These are phyloP conservation scores for Sambucus nigra DNA, from an alignment of 129 eudicot species.

Conservation along the genomic window DNA sequence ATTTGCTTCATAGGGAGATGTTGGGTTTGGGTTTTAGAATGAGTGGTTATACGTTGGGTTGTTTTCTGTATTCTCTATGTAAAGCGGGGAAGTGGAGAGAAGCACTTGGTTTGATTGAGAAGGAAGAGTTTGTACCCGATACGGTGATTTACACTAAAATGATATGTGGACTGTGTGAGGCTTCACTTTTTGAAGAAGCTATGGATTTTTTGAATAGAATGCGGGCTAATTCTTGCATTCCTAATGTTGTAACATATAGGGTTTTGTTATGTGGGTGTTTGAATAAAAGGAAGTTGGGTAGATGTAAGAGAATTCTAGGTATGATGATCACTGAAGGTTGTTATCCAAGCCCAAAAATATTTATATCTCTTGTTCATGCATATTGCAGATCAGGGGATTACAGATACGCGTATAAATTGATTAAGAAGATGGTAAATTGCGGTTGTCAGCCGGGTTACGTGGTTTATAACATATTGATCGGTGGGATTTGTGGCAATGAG, in stretches of 20 bases:
- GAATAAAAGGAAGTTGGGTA: constrained; percentile 66
- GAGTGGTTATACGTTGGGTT: constrained; percentile 55
- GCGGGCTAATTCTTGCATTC: constrained; percentile 60
- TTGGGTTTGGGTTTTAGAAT: constrained; percentile 33
- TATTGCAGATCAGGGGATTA: constrained; percentile 64
- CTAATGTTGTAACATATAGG: constrained; percentile 70
- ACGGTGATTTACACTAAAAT: constrained; percentile 61
- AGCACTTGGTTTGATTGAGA: constrained; percentile 56
- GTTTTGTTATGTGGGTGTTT: constrained; percentile 76
- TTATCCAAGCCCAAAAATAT: constrained; percentile 67
- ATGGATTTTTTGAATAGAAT: constrained; percentile 73
- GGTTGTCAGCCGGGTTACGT: constrained; percentile 67
- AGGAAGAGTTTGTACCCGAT: constrained; percentile 58
- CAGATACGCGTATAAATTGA: constrained; percentile 69
- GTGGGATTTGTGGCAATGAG: constrained; percentile 68
- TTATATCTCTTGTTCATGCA: constrained; percentile 72
- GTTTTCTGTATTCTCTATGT: constrained; percentile 54
- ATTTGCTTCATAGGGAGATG: constrained; percentile 68
- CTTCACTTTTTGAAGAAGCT: constrained; percentile 89
- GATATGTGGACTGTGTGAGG: constrained; percentile 90
- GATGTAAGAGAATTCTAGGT: constrained; percentile 73
- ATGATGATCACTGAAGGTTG: constrained; percentile 97
- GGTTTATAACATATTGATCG: constrained; percentile 74
- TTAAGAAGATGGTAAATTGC: constrained; percentile 57
- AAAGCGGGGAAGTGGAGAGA: constrained; percentile 70